Base-by-base conservation (phyloP, 495 filamentous ascomycete species). In the Acidiella bohemica region DNA sequence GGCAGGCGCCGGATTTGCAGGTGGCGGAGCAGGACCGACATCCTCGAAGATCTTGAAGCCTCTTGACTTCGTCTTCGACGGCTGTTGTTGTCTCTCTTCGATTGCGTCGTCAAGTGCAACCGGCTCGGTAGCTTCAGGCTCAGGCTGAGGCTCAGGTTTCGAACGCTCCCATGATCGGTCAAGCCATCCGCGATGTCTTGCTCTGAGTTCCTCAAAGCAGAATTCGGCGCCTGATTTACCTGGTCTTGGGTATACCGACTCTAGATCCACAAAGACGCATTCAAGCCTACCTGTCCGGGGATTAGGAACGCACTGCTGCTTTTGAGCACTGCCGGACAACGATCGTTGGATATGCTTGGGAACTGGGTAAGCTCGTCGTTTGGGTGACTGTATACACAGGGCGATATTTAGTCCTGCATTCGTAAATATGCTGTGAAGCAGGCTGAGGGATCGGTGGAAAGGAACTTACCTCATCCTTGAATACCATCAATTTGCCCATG, bases 331-430 rank as follows among this genome's bases (percentile, higher is more conserved):
- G 65, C 65, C 56, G 32, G 65, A 59, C 51, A 67, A 52, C 56
- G 64, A 70, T 65, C 70, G 63, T 65, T 56, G 41, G 17, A 50
- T 35, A 24, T 44, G 41, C 18, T 25, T 35, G 13, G 47, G 31
- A 11, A 45, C 20, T 17, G 35, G 25, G 25, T 27, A 36, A 16
- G 26, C 12, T 28, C 14, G 11, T 36, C 21, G 32, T 25, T 36
- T 29, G 27, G 37, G 28, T 28, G 69, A 76, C 73, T 78, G 70
- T 55, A 71, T 72, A 74, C n/a, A n/a, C 57, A 64, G 70, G 70
- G 66, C 62, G 63, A 66, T 71, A 67, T 84, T 94, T 92, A 94
- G 85, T 92, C 86, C 86, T 94, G 70, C 75, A 72, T 75, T 78
- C 71, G 87, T 94, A 86, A 92, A 93, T 74, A 84, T 70, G 51